A percentile compares a stretch with the other conserved stretches of the same genome.
phyloP scores from a whole-genome alignment of 148 eudicot genomes.

The Oxyria digyna region DNA sequence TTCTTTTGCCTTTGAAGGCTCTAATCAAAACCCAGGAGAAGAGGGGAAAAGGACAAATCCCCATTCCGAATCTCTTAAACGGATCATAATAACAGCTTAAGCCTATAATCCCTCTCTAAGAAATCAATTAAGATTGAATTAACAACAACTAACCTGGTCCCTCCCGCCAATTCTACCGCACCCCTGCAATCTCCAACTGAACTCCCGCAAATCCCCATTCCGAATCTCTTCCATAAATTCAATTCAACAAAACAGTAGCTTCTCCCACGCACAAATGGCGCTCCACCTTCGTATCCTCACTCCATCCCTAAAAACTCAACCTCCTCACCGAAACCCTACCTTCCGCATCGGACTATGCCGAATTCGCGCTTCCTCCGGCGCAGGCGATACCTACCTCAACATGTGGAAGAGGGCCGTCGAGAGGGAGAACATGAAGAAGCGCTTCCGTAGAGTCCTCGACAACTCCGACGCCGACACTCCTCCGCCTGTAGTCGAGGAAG shows the following conservation, averaged over 20 bases:
- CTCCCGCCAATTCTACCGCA: constrained; percentile 1
- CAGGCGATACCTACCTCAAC: constrained; percentile 39
- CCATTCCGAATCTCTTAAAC: no score
- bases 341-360: constrained; percentile 5
- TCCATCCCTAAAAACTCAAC: neutral
- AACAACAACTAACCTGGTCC: neutral
- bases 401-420: constrained; percentile 78
- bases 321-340: neutral
- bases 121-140: neutral
- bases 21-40: no score
- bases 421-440: constrained; percentile 32
- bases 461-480: constrained; percentile 2
- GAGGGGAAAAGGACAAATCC: no score
- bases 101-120: neutral
- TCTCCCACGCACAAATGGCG: neutral
- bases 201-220: neutral
- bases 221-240: neutral
- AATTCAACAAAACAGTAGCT: neutral
- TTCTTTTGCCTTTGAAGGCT: no score
- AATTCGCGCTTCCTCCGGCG: constrained; percentile 17
- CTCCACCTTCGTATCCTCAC: neutral
- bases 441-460: constrained; percentile 32
- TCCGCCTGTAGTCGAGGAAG: neutral
- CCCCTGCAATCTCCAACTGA: neutral
- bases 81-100: neutral